phyloP scores from a whole-genome alignment of 148 eudicot genomes.

The Gaultheria prostrata region DNA sequence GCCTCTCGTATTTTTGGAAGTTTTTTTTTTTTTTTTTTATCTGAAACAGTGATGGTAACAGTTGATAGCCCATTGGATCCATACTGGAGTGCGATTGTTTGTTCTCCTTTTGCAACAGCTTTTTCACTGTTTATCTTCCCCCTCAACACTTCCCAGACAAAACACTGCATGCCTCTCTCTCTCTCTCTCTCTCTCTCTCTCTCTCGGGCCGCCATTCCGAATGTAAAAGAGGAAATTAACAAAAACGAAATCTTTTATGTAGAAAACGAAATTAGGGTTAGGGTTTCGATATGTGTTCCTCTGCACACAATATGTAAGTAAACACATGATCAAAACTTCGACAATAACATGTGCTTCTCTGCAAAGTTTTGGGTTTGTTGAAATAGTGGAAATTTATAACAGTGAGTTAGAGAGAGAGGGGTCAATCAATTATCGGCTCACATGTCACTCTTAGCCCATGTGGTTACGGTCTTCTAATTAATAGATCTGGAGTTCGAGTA shows the following conservation, averaged over 20 bases:
- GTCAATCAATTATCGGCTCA: background rate
- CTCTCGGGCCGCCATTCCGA: background rate
- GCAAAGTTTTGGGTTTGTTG: background rate
- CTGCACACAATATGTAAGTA: background rate
- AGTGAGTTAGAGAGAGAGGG: background rate
- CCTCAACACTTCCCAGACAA: background rate
- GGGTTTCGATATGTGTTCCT: background rate
- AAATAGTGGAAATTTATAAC: background rate
- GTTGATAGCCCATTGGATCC: conserved; percentile 1
- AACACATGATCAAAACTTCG: background rate
- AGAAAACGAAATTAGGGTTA: background rate
- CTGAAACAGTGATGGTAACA: background rate
- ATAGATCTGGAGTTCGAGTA: too few relatives aligned
- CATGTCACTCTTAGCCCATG: too few relatives aligned
- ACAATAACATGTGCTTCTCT: background rate
- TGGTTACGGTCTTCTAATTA: too few relatives aligned
- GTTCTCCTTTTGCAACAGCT: background rate
- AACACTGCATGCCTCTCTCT: background rate
- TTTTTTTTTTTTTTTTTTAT: background rate
- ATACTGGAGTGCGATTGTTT: background rate
- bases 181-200: conserved; percentile 2
- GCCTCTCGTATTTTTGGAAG: background rate
- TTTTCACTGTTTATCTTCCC: background rate
- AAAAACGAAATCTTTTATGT: background rate
- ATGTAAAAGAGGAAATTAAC: background rate